These are phyloP conservation scores for Candida multigemmis DNA, from an alignment of 805 yeast species.

Conservation along the genomic window DNA sequence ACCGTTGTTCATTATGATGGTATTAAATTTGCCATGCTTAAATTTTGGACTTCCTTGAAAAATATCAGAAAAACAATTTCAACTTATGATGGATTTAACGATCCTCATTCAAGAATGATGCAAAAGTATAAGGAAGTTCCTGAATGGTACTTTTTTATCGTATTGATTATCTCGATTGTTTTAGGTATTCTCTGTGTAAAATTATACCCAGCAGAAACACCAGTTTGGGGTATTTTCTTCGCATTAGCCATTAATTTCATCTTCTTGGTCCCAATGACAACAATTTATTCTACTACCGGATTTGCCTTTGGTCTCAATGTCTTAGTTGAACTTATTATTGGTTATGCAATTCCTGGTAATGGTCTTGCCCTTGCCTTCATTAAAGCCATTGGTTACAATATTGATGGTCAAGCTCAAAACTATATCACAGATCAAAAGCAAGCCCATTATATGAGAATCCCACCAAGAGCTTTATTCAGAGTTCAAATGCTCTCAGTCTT, in stretches of 20 bases:
- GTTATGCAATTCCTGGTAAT: conserved; percentile 29
- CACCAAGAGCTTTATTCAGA: conserved; percentile 50
- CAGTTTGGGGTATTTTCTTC: conserved; percentile 28
- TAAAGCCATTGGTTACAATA: conserved; percentile 50
- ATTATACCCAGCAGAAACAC: conserved; percentile 22
- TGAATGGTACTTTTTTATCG: conserved; percentile 17
- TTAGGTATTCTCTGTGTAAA: conserved; percentile 22
- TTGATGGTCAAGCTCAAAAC: conserved; percentile 48
- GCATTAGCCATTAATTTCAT: conserved; percentile 21
- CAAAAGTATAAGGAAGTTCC: conserved; percentile 23
- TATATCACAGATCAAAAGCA: conserved; percentile 50
- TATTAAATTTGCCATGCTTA: conserved; percentile 7
- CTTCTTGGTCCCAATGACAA: conserved; percentile 22
- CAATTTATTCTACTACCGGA: conserved; percentile 20
- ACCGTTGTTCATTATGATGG: conserved; percentile 36
- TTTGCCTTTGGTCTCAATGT: conserved; percentile 24
- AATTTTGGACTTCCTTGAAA: conserved; percentile 8
- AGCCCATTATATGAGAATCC: conserved; percentile 53
- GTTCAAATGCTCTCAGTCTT: conserved; percentile 17
- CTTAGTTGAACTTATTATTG: conserved; percentile 26
- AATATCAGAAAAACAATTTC: conserved; percentile 34
- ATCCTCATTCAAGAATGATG: conserved; percentile 25
- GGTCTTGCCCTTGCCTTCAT: conserved; percentile 33
- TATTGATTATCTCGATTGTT: conserved; percentile 18
- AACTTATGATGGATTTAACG: conserved; percentile 20